phyloP scores from a whole-genome alignment of 495 filamentous ascomycete species.

The Aspergillus steynii region DNA sequence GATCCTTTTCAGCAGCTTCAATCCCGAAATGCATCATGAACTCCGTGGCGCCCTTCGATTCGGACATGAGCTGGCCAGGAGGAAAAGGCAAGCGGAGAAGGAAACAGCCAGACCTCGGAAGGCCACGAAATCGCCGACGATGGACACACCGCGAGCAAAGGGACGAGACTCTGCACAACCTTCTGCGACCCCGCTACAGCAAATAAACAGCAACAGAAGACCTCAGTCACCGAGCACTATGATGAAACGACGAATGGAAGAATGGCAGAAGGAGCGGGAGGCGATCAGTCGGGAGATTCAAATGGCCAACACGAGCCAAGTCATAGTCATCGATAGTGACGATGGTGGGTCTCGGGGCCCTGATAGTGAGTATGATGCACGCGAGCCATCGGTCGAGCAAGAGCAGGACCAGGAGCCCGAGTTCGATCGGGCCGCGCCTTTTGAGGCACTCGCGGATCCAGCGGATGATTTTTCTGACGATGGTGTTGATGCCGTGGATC shows the following conservation, averaged over 20 bases:
- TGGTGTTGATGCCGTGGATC: too few relatives aligned
- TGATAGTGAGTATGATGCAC: background rate
- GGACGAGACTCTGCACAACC: too few relatives aligned
- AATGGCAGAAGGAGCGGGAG: constrained; percentile 54
- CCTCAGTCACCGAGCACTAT: constrained; percentile 14
- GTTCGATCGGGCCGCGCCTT: too few relatives aligned
- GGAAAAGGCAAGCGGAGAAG: constrained; percentile 20
- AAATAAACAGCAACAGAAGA: background rate
- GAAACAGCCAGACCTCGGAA: constrained; percentile 7
- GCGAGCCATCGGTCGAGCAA: constrained; percentile 1
- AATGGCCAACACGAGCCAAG: constrained; percentile 45
- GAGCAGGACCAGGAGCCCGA: constrained; percentile 7
- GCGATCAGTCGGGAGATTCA: constrained; percentile 51
- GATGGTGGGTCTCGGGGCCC: constrained; percentile 18
- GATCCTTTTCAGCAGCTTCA: constrained; percentile 46
- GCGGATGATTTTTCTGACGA: too few relatives aligned
- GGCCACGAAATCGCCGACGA: too few relatives aligned
- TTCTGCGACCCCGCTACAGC: background rate
- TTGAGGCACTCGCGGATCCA: too few relatives aligned
- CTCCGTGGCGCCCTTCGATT: constrained; percentile 47
- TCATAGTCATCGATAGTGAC: constrained; percentile 55
- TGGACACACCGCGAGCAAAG: too few relatives aligned
- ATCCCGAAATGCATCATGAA: constrained; percentile 42
- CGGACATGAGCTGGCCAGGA: constrained; percentile 50
- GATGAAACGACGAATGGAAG: constrained; percentile 36